Percentiles rank a stretch among this genome's conserved stretches.
Evolutionary conservation across 2,329 filamentous ascomycete species (phyloP).

Genomic region (Blastomyces silverae): DNA sequence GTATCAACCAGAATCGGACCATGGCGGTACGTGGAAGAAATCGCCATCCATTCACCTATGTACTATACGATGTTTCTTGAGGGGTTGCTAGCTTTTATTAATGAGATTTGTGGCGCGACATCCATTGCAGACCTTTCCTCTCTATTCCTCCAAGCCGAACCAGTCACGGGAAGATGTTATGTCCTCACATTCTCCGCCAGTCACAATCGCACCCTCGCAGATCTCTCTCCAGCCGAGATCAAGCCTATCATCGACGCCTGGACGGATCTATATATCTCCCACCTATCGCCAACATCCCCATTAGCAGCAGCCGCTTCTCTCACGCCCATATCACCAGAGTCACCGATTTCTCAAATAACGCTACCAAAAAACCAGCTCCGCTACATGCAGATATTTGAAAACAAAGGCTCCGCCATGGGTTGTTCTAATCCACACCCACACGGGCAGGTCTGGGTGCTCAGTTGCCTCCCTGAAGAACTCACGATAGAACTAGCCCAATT

Average conservation of each 20-base stretch:
- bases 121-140: conserved; percentile 58
- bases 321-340: conserved; percentile 44
- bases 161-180: conserved; percentile 92
- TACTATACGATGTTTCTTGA: not conserved
- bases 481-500: conserved; percentile 70
- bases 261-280: conserved; percentile 80
- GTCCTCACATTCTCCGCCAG: conserved; percentile 89
- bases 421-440: conserved; percentile 98
- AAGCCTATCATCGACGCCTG: conserved; percentile 79
- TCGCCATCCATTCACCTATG: not conserved
- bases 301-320: conserved; percentile 53
- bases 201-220: conserved; percentile 87
- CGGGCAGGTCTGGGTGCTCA: conserved; percentile 94
- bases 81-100: not conserved
- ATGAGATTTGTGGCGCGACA: not conserved
- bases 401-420: conserved; percentile 96
- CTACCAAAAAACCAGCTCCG: conserved; percentile 69
- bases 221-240: conserved; percentile 71
- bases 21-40: conserved; percentile 42
- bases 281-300: conserved; percentile 66
- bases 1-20: conserved; percentile 54
- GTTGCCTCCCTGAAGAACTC: conserved; percentile 82
- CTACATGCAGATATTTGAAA: conserved; percentile 99
- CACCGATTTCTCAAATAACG: conserved; percentile 40
- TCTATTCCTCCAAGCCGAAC: conserved; percentile 70